A percentile compares a stretch with the other conserved stretches of the same genome.
Conservation (phyloP, 441 rosid species). For the Syzygium malaccense region DNA sequence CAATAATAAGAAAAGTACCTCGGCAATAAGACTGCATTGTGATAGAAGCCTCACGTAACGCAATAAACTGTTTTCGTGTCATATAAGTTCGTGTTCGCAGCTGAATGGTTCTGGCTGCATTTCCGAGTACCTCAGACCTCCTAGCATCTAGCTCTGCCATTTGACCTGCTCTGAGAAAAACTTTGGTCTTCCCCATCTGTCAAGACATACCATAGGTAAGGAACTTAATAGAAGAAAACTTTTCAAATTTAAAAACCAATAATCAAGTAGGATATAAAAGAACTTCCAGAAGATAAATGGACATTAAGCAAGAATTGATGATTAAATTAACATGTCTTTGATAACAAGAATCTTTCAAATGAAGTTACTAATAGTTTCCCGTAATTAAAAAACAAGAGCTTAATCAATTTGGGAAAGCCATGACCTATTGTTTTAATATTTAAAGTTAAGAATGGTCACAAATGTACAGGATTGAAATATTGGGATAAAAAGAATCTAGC, state of each 20-base stretch:
- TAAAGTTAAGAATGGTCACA: not conserved
- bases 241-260: not conserved
- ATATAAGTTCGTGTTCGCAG: slow-evolving; percentile 47
- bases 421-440: not conserved
- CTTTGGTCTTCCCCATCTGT: slow-evolving; percentile 70
- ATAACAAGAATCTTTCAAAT: not conserved
- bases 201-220: not conserved
- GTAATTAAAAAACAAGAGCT: not conserved
- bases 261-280: not conserved
- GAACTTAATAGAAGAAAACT: not conserved
- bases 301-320: not conserved
- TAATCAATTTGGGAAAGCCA: not conserved
- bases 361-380: not conserved
- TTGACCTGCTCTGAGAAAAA: slow-evolving; percentile 78
- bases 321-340: not conserved
- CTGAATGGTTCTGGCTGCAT: slow-evolving; percentile 69
- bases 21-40: slow-evolving; percentile 46
- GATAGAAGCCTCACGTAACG: slow-evolving; percentile 48
- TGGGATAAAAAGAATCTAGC: not conserved
- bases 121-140: slow-evolving; percentile 65
- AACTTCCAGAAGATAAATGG: not conserved
- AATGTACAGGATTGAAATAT: not conserved
- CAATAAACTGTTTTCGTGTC: slow-evolving; percentile 42
- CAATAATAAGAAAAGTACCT: slow-evolving; percentile 30
- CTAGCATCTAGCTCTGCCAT: slow-evolving; percentile 81